Conservation (phyloP, 495 filamentous ascomycete species). For the Penicillium bovifimosum region DNA sequence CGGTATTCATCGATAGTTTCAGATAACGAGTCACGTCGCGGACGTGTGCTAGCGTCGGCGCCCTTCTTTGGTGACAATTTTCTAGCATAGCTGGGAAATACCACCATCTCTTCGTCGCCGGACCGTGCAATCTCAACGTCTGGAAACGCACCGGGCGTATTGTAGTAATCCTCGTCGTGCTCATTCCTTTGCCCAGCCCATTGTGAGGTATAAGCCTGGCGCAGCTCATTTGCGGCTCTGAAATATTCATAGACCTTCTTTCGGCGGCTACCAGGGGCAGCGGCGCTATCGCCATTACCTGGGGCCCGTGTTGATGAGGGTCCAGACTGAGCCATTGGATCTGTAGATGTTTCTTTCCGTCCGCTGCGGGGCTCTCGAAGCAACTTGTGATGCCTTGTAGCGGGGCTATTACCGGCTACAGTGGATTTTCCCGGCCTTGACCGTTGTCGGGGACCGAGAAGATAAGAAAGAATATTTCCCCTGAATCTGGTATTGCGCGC, state of each 20-base stretch:
- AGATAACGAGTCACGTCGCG: constrained; percentile 27
- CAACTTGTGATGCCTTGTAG: constrained; percentile 10
- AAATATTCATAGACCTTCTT: constrained; percentile 80
- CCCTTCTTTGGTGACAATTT: constrained; percentile 45
- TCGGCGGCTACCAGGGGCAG: constrained; percentile 63
- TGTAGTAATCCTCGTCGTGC: constrained; percentile 49
- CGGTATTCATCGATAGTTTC: constrained; percentile 39
- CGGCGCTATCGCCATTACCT: constrained; percentile 43
- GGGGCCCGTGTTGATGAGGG: constrained; percentile 29
- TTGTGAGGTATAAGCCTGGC: constrained; percentile 69
- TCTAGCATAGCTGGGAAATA: constrained; percentile 89
- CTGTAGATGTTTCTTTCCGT: constrained; percentile 25
- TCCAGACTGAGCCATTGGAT: constrained; percentile 38
- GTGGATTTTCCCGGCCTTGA: constrained; percentile 24
- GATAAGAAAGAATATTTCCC: constrained; percentile 44
- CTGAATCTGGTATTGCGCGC: constrained; percentile 25
- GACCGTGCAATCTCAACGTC: constrained; percentile 71
- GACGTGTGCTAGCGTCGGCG: constrained; percentile 7
- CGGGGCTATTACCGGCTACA: neutral
- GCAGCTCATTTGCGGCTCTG: constrained; percentile 83
- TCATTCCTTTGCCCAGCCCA: constrained; percentile 49
- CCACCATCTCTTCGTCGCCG: constrained; percentile 84
- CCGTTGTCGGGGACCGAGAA: constrained; percentile 44
- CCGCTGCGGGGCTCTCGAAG: constrained; percentile 14
- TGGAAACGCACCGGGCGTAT: constrained; percentile 73